Percentiles rank a stretch among this genome's conserved stretches.
Evolutionary conservation across 176 grass and related monocot species (phyloP).

Genomic region (Oryza brachyantha): DNA sequence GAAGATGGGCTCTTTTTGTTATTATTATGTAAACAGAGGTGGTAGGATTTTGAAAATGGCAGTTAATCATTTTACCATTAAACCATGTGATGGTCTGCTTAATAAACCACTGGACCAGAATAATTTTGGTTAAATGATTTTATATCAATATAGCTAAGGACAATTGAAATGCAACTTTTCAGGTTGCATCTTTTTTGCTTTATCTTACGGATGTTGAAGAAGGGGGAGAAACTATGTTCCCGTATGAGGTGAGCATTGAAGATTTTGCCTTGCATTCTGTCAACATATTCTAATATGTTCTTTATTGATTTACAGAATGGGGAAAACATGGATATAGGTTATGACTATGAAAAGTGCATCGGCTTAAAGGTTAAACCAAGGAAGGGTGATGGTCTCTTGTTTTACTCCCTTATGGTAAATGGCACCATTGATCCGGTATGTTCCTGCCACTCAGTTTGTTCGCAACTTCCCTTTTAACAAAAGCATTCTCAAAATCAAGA

Average conservation of each 20-base stretch:
- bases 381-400: conserved; percentile 90
- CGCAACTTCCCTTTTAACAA: neutral
- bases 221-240: conserved; percentile 99
- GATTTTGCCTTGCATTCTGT: neutral
- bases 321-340: conserved; percentile 82
- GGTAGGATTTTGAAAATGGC: neutral
- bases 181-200: conserved; percentile 97
- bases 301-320: conserved; percentile 65
- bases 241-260: conserved; percentile 67
- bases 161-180: conserved; percentile 29
- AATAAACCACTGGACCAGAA: neutral
- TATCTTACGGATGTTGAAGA: conserved; percentile 93
- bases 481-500: neutral
- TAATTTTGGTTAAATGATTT: neutral
- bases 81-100: neutral
- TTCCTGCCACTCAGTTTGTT: neutral
- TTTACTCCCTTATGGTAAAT: conserved; percentile 89
- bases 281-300: conserved; percentile 10
- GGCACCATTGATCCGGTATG: conserved; percentile 92
- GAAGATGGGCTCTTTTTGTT: neutral
- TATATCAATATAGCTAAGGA: conserved; percentile 1
- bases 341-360: conserved; percentile 93
- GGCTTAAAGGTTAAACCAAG: conserved; percentile 93
- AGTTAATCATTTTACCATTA: neutral
- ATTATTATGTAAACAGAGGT: neutral